Evolutionary conservation across 352 stramenopile genomes (phyloP), one percentile per base, ranked within the genome.

Genomic region (Phytophthora multivora): DNA sequence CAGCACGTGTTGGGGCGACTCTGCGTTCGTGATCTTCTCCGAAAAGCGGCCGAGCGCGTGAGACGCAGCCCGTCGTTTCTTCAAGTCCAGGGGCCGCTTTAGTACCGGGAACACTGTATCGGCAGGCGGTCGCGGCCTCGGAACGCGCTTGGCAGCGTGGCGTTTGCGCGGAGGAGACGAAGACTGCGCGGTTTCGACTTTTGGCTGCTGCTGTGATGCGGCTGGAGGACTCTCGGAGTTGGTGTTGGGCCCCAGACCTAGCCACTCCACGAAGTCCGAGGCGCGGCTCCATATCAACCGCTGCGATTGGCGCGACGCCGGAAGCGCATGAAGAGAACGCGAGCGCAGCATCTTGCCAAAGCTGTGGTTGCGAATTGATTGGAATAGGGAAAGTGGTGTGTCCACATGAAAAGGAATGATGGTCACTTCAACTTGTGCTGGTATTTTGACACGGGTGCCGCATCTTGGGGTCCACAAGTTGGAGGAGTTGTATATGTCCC

Each of bases 221-320:
- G 0, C 19, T 19, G 43, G 4, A 25, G 36, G 21, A 5, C 2
- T 39, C 2, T 61, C 43, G n/a, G 21, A 2, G 33, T 8, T 35
- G 5, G 33, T 5, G 10, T 33, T 55, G 5, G 51, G 38, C 0
- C 67, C 63, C 4, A 70, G 39, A 5, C 74, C 64, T 15, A 83
- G 50, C 71, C 75, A 80, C n/a, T 69, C 64, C 23, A 83, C 48
- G 23, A 80, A 63, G 36, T 75, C 66, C 4, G 65, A 71, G 5
- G 61, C 58, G 25, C 48, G 63, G 19, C 62, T 67, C 75, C 75
- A 83, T 25, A 83, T 54, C 56, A 58, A 52, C 2, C 75, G 71
- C 28, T 67, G 62, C 38, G 70, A 59, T 23, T 60, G 59, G 39
- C 35, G 36, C 25, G n/a, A 33, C n/a, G 13, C 25, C 18, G 30